phyloP scores from a whole-genome alignment of 306 rosid species.

The Rosa rugosa region DNA sequence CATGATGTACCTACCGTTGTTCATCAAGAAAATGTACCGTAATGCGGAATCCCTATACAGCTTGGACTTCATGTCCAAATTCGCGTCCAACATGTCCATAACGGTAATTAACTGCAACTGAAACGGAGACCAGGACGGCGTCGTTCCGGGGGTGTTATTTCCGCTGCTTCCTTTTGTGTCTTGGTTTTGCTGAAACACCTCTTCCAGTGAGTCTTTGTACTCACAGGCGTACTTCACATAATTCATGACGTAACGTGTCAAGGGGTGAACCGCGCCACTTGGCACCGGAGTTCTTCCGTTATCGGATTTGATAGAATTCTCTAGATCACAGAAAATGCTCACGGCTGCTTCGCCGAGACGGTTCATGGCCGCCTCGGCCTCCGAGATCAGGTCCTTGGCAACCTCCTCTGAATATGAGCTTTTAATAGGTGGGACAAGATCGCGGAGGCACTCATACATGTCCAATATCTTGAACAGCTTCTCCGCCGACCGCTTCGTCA shows the following conservation, averaged over 20 bases:
- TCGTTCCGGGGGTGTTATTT: not conserved
- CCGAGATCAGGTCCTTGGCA: constrained; percentile 39
- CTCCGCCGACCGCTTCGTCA: constrained; percentile 59
- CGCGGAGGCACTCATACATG: constrained; percentile 68
- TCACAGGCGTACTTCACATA: constrained; percentile 76
- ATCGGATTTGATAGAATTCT: constrained; percentile 63
- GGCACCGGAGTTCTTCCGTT: constrained; percentile 62
- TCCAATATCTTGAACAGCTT: constrained; percentile 73
- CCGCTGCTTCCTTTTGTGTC: not conserved
- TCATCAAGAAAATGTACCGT: constrained; percentile 68
- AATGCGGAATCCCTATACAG: constrained; percentile 53
- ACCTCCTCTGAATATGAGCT: constrained; percentile 26
- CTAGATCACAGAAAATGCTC: constrained; percentile 58
- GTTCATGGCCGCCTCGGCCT: constrained; percentile 30
- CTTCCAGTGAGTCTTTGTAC: constrained; percentile 64
- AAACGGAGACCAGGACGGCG: constrained; percentile 46
- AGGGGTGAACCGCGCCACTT: constrained; percentile 73
- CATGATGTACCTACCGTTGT: constrained; percentile 75
- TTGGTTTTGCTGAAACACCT: constrained; percentile 41
- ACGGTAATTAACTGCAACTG: constrained; percentile 38
- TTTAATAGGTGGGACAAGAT: constrained; percentile 29
- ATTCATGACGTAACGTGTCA: constrained; percentile 81
- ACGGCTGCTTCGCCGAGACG: constrained; percentile 43
- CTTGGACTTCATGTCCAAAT: constrained; percentile 58
- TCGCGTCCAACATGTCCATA: constrained; percentile 64